Percentiles rank a stretch among this genome's conserved stretches.
phyloP scores from a whole-genome alignment of 208 protist species.

The Leishmania aethiopica region DNA sequence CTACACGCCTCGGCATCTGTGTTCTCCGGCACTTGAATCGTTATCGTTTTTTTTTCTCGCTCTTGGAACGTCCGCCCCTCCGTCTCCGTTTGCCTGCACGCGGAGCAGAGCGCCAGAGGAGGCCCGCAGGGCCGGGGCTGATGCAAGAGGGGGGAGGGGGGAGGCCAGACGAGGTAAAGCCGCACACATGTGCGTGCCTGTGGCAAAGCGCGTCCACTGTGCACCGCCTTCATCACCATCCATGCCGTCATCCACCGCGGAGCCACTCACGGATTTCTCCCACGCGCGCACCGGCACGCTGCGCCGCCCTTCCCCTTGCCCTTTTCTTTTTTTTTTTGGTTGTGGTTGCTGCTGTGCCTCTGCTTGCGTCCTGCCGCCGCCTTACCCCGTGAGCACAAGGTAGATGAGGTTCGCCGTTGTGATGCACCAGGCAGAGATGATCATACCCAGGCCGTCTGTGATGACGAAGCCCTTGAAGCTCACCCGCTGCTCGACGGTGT shows the following conservation, averaged over 20 bases:
- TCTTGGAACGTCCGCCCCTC: background rate
- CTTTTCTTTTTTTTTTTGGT: too few relatives aligned
- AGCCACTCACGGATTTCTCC: background rate
- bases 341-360: background rate
- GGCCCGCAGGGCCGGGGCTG: background rate
- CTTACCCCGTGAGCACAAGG: constrained; percentile 41
- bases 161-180: background rate
- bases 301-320: too few relatives aligned
- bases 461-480: constrained; percentile 46
- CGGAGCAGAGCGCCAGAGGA: background rate
- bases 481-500: constrained; percentile 37
- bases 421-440: constrained; percentile 46
- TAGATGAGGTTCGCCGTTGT: constrained; percentile 33
- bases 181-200: too few relatives aligned
- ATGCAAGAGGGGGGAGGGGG: background rate
- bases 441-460: constrained; percentile 56
- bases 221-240: background rate
- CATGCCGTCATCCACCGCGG: background rate
- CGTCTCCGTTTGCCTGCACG: background rate
- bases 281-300: background rate
- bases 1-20: background rate
- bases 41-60: background rate
- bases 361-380: background rate
- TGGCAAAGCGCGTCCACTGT: too few relatives aligned
- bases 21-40: too few relatives aligned